Evolutionary conservation across 2,329 filamentous ascomycete genomes (phyloP), one percentile per base, ranked within the genome.

Genomic region (Hypomyces perniciosus): DNA sequence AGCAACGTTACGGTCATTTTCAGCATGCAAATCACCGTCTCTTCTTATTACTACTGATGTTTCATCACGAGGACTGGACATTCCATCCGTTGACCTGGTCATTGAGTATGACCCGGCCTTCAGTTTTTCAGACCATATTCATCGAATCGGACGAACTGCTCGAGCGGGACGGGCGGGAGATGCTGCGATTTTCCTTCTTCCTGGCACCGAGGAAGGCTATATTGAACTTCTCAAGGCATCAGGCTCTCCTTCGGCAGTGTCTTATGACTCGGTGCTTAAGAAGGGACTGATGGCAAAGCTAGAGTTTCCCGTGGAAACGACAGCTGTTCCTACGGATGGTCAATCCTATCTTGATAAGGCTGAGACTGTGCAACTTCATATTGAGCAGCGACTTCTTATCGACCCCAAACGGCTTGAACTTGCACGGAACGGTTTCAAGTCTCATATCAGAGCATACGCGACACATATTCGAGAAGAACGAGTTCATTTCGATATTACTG

Each of bases 81-180:
- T 99, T 12, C 92, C 92, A 1, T 92, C 93, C 46, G 89, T 99
- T 46, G 93, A 99, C 66, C 78, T 96, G 20, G 90, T 99, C 45
- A 81, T 99, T 51, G 93, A 99, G 67, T 97, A 96, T 65, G 93
- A 99, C 64, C 91, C 93, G 0, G 89, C 93, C 2, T 97, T 97
- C 70, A 90, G 87, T 64, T 84, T 90, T 27, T 88, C 91, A 54
- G 93, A 99, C 67, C 93, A 99, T 67, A 79, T 96, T 6, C 93
- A 99, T 71, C 86, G 93, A 50, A 89, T 97, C 50, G 93, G 93
- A 49, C 87, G 93, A 67, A 99, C 93, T 8, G 93, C 93, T 4
- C 88, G 93, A 75, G 89, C 95, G 1, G 93, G 93, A 12, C 86
- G 88, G 5, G 81, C 92, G 8, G 93, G 93, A 29, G 85, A 91